A percentile compares a stretch with the other conserved stretches of the same genome.
These are phyloP conservation scores for Boechera stricta DNA, from an alignment of 345 rosid genomes.

Conservation along the genomic window DNA sequence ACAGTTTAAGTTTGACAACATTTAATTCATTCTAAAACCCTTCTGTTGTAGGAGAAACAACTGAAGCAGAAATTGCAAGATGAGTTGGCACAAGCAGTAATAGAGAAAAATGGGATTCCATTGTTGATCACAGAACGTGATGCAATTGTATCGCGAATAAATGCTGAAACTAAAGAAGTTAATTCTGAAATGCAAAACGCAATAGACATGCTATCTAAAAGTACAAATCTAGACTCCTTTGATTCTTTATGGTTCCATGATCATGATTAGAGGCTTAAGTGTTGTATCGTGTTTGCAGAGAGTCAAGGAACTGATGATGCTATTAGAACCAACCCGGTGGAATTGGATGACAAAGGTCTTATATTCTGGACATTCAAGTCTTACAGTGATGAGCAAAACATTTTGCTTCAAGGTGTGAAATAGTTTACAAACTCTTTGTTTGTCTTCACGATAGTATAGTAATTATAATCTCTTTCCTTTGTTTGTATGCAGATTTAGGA, in stretches of 20 bases:
- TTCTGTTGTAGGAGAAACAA: slow-evolving; percentile 58
- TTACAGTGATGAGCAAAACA: slow-evolving; percentile 46
- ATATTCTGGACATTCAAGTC: slow-evolving; percentile 71
- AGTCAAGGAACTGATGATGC: slow-evolving; percentile 62
- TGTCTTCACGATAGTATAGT: slow-evolving; percentile 5
- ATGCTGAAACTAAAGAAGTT: slow-evolving; percentile 58
- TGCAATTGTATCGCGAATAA: slow-evolving; percentile 54
- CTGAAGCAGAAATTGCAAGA: slow-evolving; percentile 58
- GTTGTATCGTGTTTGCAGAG: slow-evolving; percentile 43
- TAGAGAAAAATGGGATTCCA: slow-evolving; percentile 55
- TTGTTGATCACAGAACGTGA: slow-evolving; percentile 55
- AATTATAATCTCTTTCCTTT: slow-evolving; percentile 2
- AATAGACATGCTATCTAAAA: slow-evolving; percentile 44
- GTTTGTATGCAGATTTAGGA: slow-evolving; percentile 55
- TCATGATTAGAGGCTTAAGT: slow-evolving; percentile 10
- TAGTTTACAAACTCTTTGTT: neutral
- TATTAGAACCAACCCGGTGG: slow-evolving; percentile 64
- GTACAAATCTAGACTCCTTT: slow-evolving; percentile 47
- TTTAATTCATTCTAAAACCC: neutral
- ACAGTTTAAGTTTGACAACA: neutral
- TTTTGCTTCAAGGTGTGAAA: slow-evolving; percentile 76
- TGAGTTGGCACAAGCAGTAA: slow-evolving; percentile 64
- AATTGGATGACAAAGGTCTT: slow-evolving; percentile 58
- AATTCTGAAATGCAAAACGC: slow-evolving; percentile 57
- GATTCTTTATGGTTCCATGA: neutral